These are phyloP conservation scores for Scutellaria galericulata DNA, from an alignment of 257 asterid genomes.

Conservation along the genomic window DNA sequence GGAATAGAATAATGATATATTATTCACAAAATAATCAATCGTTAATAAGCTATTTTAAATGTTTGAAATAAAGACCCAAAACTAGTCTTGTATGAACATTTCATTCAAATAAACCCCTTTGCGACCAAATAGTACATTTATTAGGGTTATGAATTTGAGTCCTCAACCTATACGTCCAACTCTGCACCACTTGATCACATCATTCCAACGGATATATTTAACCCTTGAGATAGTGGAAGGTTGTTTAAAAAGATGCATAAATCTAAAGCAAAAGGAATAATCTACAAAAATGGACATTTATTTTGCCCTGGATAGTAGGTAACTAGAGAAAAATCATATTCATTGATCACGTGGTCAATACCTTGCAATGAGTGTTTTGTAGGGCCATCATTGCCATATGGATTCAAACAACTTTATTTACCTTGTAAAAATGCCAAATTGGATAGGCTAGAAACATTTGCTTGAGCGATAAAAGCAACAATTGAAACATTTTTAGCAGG, in stretches of 20 bases:
- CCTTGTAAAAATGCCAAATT: background rate
- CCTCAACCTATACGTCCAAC: too few relatives aligned
- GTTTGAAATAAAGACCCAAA: too few relatives aligned
- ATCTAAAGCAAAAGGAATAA: background rate
- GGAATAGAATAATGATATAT: too few relatives aligned
- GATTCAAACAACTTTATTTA: background rate
- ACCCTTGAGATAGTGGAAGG: background rate
- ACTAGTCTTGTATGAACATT: too few relatives aligned
- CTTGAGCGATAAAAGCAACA: background rate
- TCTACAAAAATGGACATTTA: background rate
- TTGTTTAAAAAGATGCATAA: background rate
- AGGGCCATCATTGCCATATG: slow-evolving; percentile 11
- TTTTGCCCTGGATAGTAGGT: slow-evolving; percentile 25
- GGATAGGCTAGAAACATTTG: background rate
- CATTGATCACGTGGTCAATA: background rate
- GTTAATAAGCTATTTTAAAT: too few relatives aligned
- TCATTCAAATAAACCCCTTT: too few relatives aligned
- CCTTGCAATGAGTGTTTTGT: background rate
- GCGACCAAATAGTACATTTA: too few relatives aligned
- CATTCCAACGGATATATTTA: too few relatives aligned
- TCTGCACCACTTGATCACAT: too few relatives aligned
- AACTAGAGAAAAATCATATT: slow-evolving; percentile 2
- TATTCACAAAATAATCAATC: too few relatives aligned
- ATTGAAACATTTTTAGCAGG: background rate
- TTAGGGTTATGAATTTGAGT: too few relatives aligned